These are phyloP conservation scores for Thyridium curvatum DNA, from an alignment of 2,329 filamentous ascomycete genomes.

Conservation along the genomic window DNA sequence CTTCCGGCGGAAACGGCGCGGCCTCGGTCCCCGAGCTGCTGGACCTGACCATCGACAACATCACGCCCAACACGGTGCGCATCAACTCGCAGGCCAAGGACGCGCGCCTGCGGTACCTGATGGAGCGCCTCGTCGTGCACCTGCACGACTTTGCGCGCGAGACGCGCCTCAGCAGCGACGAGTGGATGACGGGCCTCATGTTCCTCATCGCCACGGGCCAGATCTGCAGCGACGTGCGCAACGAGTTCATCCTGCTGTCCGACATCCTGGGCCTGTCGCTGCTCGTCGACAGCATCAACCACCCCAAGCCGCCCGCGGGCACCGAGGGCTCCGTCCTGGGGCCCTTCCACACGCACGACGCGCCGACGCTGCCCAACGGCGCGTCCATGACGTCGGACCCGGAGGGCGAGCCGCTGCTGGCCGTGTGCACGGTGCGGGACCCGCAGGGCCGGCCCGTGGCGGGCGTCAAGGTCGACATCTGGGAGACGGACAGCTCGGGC, in stretches of 20 bases:
- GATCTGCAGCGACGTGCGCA: slow-evolving; percentile 67
- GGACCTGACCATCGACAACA: slow-evolving; percentile 72
- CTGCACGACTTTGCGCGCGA: slow-evolving; percentile 79
- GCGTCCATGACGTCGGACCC: slow-evolving; percentile 61
- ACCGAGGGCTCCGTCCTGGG: slow-evolving; percentile 79
- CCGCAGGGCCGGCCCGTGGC: slow-evolving; percentile 54
- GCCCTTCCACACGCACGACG: slow-evolving; percentile 79
- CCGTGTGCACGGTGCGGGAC: slow-evolving; percentile 67
- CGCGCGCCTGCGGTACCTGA: slow-evolving; percentile 62
- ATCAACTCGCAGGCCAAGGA: slow-evolving; percentile 68
- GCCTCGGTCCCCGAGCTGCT: slow-evolving; percentile 15
- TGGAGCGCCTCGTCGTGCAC: slow-evolving; percentile 68
- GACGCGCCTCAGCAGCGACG: slow-evolving; percentile 65
- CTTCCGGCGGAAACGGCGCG: not conserved
- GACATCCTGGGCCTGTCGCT: slow-evolving; percentile 75
- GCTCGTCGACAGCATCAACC: slow-evolving; percentile 76
- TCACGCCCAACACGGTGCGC: slow-evolving; percentile 66
- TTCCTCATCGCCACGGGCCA: slow-evolving; percentile 70
- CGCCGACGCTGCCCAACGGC: slow-evolving; percentile 50
- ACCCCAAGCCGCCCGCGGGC: slow-evolving; percentile 63
- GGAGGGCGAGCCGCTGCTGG: slow-evolving; percentile 62
- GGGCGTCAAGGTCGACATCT: slow-evolving; percentile 70
- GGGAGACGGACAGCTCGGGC: slow-evolving; percentile 78
- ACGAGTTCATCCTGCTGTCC: slow-evolving; percentile 78
- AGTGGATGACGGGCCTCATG: slow-evolving; percentile 70